Evolutionary conservation across 805 yeast species (phyloP).

Genomic region (Pichia thaimueangensis): DNA sequence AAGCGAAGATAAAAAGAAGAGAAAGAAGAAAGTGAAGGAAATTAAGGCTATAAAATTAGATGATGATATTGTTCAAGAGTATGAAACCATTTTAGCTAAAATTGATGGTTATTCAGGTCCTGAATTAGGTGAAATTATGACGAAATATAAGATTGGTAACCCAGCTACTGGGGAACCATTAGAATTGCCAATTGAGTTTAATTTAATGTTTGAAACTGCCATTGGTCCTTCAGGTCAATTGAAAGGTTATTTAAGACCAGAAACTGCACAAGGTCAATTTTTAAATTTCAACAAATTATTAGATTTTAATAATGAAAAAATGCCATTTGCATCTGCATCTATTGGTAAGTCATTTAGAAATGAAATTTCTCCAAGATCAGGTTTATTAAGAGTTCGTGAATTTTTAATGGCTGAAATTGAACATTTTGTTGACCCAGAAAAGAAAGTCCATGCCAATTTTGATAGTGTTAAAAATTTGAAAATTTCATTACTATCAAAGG

Average conservation of each 20-base stretch:
- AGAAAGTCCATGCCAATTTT: conserved; percentile 80
- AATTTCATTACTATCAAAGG: conserved; percentile 78
- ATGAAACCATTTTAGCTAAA: conserved; percentile 81
- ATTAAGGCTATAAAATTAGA: conserved; percentile 83
- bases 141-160: conserved; percentile 75
- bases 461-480: conserved; percentile 64
- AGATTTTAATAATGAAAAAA: conserved; percentile 90
- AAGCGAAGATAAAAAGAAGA: conserved; percentile 73
- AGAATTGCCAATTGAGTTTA: conserved; percentile 91
- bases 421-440: conserved; percentile 91
- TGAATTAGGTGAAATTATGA: conserved; percentile 84
- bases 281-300: conserved; percentile 88
- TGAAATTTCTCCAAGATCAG: conserved; percentile 98
- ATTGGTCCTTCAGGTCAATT: conserved; percentile 97
- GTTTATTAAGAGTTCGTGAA: conserved; percentile 95
- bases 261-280: conserved; percentile 99
- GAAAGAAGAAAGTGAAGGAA: conserved; percentile 94
- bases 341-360: conserved; percentile 98
- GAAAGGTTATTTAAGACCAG: conserved; percentile 95
- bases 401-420: conserved; percentile 99
- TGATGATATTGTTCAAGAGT: conserved; percentile 71
- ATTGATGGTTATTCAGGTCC: conserved; percentile 95
- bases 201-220: conserved; percentile 98
- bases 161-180: conserved; percentile 84
- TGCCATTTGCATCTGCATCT: conserved; percentile 99